These are phyloP conservation scores for Pyrrhoderma lamaoense DNA, from an alignment of 1,284 basidiomycete genomes.

Conservation along the genomic window DNA sequence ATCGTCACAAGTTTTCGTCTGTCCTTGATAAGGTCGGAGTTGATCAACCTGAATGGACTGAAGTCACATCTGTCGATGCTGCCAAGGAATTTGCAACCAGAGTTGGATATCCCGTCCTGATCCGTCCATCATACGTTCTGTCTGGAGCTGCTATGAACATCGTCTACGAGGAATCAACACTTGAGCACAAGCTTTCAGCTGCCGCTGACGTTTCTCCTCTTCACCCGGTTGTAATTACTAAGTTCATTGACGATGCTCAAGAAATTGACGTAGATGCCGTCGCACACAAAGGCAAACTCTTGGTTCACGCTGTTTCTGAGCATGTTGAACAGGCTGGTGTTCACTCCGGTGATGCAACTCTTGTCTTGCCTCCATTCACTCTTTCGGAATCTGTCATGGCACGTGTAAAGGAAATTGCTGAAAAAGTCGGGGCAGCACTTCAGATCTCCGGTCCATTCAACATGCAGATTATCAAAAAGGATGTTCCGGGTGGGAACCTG, in stretches of 20 bases:
- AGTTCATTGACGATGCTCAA: slow-evolving; percentile 97
- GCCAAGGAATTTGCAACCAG: slow-evolving; percentile 88
- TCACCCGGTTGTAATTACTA: slow-evolving; percentile 96
- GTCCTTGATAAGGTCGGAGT: slow-evolving; percentile 93
- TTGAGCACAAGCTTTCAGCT: slow-evolving; percentile 90
- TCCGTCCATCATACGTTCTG: slow-evolving; percentile 95
- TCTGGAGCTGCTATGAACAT: slow-evolving; percentile 99
- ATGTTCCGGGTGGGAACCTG: slow-evolving; percentile 49
- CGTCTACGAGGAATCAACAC: slow-evolving; percentile 83
- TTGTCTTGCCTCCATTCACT: slow-evolving; percentile 95
- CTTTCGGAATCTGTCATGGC: slow-evolving; percentile 71
- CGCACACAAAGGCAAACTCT: slow-evolving; percentile 88
- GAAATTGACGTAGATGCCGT: slow-evolving; percentile 99
- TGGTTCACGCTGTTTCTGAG: slow-evolving; percentile 95
- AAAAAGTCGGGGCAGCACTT: slow-evolving; percentile 93
- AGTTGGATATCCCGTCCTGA: slow-evolving; percentile 91
- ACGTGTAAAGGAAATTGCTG: slow-evolving; percentile 87
- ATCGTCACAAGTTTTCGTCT: slow-evolving; percentile 98
- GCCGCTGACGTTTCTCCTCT: slow-evolving; percentile 94
- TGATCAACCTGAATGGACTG: slow-evolving; percentile 96
- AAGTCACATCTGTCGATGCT: slow-evolving; percentile 82
- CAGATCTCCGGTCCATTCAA: slow-evolving; percentile 98
- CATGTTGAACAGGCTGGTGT: slow-evolving; percentile 99
- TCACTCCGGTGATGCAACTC: slow-evolving; percentile 97
- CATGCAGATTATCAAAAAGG: slow-evolving; percentile 97